Base-by-base conservation (phyloP, 768 basidiomycete species). In the Lactarius sp. region DNA sequence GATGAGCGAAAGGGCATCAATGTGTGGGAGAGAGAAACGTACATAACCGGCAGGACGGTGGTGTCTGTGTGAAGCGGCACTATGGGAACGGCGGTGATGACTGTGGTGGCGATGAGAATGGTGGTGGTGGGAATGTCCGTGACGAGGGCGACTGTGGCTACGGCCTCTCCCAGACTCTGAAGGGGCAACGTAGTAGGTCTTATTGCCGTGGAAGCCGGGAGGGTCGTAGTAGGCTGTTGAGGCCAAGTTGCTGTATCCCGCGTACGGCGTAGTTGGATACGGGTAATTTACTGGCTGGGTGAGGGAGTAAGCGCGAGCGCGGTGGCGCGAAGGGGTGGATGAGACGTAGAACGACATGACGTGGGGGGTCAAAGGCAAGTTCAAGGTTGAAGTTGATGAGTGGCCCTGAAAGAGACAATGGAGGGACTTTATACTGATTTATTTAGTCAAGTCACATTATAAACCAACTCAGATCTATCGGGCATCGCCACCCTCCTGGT, bases 341-440 rank as follows among this genome's bases (percentile, higher is more conserved):
- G 65, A 42, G 56, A 69, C 71, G 70, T 73, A 75, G 69, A 71
- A 71, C 3, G 71, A 56, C 61, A 68, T 68, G 49, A 20, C 6
- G 46, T 50, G 57, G 46, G 52, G 42, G 34, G 44, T 34, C 44
- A 53, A 39, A n/a, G 63, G 33, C 22, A 51, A 54, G 47, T 52
- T 50, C 42, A 58, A 49, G 59, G 49, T 59, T 41, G 37, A 56
- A 53, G 60, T 33, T 55, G 31, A 42, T 49, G 57, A 61, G 22
- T 44, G 51, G 58, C 58, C 50, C 49, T 39, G 10, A 4, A 20
- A 6, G 18, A 27, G 22, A 12, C 5, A 54, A 47, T 47, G 27
- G 53, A 56, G 41, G 34, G 52, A 12, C 52, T 60, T 65, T 65
- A 65, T 65, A 62, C 16, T 12, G 1, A 16, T 22, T 13, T 41